Percentiles rank a stretch among this genome's conserved stretches.
These are phyloP conservation scores for Kluyveromyces siamensis DNA, from an alignment of 805 yeast genomes.

Conservation along the genomic window DNA sequence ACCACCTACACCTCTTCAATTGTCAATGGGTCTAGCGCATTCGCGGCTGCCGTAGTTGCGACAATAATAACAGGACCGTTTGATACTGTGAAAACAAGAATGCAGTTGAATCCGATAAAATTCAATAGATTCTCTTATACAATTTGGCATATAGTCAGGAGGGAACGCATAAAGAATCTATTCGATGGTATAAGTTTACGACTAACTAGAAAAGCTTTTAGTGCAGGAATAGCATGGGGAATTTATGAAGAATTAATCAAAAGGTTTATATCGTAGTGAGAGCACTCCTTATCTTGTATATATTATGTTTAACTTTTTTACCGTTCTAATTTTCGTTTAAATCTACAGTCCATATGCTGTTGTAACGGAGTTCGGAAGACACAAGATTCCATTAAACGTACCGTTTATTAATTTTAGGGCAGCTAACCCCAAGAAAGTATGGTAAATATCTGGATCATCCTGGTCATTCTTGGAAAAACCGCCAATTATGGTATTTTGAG, in stretches of 20 bases:
- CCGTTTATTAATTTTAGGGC: conserved; percentile 35
- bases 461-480: conserved; percentile 68
- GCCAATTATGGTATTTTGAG: conserved; percentile 59
- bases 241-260: conserved; percentile 82
- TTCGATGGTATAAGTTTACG: conserved; percentile 82
- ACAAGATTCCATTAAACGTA: conserved; percentile 21
- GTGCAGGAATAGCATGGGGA: conserved; percentile 97
- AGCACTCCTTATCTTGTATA: conserved; percentile 2
- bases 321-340: background rate
- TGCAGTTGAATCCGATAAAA: conserved; percentile 58
- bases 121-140: conserved; percentile 38
- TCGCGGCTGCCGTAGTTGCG: conserved; percentile 66
- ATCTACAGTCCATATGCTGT: background rate
- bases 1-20: conserved; percentile 39
- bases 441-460: conserved; percentile 63
- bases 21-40: conserved; percentile 70
- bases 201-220: conserved; percentile 72
- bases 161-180: conserved; percentile 45
- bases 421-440: conserved; percentile 54
- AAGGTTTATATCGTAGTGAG: conserved; percentile 15
- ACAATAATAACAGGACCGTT: conserved; percentile 90
- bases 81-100: conserved; percentile 85
- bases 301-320: background rate
- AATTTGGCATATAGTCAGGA: conserved; percentile 28
- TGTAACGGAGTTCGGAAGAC: conserved; percentile 14